These are phyloP conservation scores for Trichosanthes cucumerina DNA, from an alignment of 306 rosid species.

Conservation along the genomic window DNA sequence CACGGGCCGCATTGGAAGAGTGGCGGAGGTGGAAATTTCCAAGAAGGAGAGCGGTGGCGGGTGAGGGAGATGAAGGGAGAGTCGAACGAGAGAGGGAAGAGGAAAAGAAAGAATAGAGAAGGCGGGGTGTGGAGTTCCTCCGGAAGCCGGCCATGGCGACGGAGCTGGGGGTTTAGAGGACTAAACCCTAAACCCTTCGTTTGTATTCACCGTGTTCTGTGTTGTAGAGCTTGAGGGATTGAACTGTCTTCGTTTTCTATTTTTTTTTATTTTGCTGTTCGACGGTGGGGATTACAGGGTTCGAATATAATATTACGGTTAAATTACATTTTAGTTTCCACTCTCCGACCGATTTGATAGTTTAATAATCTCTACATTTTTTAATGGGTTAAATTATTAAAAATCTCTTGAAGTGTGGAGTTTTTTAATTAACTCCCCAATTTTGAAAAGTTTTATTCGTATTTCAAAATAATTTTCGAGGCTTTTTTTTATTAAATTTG, in stretches of 20 bases:
- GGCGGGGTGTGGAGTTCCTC: constrained; percentile 33
- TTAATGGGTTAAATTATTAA: too few species aligned
- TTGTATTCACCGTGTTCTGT: background rate
- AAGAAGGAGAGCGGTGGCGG: constrained; percentile 30
- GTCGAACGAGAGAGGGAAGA: constrained; percentile 4
- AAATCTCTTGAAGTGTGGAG: too few species aligned
- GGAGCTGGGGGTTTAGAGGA: constrained; percentile 8
- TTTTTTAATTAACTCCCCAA: too few species aligned
- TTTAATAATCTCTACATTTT: too few species aligned
- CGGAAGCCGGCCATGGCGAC: constrained; percentile 36
- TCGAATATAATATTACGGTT: too few species aligned
- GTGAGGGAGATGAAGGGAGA: constrained; percentile 17
- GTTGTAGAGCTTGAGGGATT: background rate
- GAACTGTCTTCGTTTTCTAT: background rate
- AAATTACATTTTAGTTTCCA: too few species aligned
- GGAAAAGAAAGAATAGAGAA: constrained; percentile 26
- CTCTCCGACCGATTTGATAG: too few species aligned
- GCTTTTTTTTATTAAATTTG: too few species aligned
- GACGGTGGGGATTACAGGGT: background rate
- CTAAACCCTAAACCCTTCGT: constrained; percentile 8
- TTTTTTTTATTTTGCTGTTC: background rate
- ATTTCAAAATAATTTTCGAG: too few species aligned
- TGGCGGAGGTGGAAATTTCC: constrained; percentile 51
- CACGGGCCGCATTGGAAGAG: constrained; percentile 52
- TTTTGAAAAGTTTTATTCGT: too few species aligned